Evolutionary conservation across 352 stramenopile species (phyloP), one percentile per base, ranked within the genome.

Genomic region (Phytophthora tentaculata): DNA sequence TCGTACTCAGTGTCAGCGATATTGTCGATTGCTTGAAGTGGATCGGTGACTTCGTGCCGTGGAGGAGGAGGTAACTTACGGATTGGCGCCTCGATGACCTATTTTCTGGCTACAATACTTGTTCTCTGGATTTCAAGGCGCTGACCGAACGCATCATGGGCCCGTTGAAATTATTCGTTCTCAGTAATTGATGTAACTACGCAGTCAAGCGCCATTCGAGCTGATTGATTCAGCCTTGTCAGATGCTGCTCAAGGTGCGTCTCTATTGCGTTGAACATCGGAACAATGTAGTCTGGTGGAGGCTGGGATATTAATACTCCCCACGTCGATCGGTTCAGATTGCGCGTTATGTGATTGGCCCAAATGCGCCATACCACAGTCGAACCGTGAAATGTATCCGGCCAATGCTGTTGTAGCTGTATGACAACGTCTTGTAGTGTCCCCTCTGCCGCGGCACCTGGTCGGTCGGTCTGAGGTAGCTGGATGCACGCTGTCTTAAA

Each of bases 401-500:
- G n/a, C n/a, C n/a, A n/a, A n/a, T n/a, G n/a, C n/a, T n/a, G n/a
- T n/a, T n/a, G n/a, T n/a, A n/a, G n/a, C n/a, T n/a, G n/a, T n/a
- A n/a, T n/a, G n/a, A n/a, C n/a, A n/a, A n/a, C n/a, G n/a, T n/a
- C n/a, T n/a, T n/a, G n/a, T n/a, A n/a, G n/a, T n/a, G n/a, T n/a
- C n/a, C n/a, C n/a, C n/a, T n/a, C n/a, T n/a, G n/a, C n/a, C n/a
- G n/a, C n/a, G n/a, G 45, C 22, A n/a, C 45, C 45, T n/a, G 41
- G 32, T 45, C 41, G 4, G 24, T 61, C 39, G 2, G 24, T 44
- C 41, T 32, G 7, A 29, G 45, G 13, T 32, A 41, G 41, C 1
- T 43, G 17, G n/a, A 52, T 2, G 23, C 41, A 61, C 17, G 23
- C 9, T 24, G n/a, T 22, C 23, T 63, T 63, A 14, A 56, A 55